phyloP scores from a whole-genome alignment of 805 yeast genomes.

The Suhomyces vadensis region DNA sequence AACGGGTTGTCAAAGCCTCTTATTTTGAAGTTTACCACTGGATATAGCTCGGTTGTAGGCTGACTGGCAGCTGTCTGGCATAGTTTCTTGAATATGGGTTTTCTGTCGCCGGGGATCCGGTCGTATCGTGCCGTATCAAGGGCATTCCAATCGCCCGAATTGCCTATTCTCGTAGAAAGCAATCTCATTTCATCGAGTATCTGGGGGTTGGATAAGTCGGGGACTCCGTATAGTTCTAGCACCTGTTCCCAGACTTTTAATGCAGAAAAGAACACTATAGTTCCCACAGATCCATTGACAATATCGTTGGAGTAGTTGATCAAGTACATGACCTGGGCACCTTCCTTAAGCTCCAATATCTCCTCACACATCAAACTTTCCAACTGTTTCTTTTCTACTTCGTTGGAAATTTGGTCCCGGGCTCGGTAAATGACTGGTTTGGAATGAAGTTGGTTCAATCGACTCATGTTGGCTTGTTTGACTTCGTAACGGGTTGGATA shows the following conservation, averaged over 20 bases:
- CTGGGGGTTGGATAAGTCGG: constrained; percentile 17
- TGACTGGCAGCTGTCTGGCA: constrained; percentile 25
- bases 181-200: constrained; percentile 26
- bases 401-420: constrained; percentile 29
- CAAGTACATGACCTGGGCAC: constrained; percentile 93
- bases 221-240: constrained; percentile 22
- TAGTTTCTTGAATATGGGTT: constrained; percentile 20
- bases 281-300: constrained; percentile 92
- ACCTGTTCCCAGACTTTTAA: constrained; percentile 24
- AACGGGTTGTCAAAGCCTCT: constrained; percentile 29
- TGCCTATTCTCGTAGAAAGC: constrained; percentile 25
- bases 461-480: constrained; percentile 61
- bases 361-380: constrained; percentile 74
- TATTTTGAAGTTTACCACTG: constrained; percentile 49
- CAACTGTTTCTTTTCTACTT: constrained; percentile 32
- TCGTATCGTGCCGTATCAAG: constrained; percentile 18
- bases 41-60: constrained; percentile 28
- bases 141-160: constrained; percentile 17
- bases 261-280: constrained; percentile 56
- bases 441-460: constrained; percentile 48
- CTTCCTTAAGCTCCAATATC: constrained; percentile 63
- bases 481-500: constrained; percentile 88
- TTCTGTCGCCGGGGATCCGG: constrained; percentile 28
- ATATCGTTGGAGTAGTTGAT: constrained; percentile 72
- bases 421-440: constrained; percentile 43